These are phyloP conservation scores for Nowakowskiella sp. DNA, from an alignment of 192 early-diverging fungal species.

Conservation along the genomic window DNA sequence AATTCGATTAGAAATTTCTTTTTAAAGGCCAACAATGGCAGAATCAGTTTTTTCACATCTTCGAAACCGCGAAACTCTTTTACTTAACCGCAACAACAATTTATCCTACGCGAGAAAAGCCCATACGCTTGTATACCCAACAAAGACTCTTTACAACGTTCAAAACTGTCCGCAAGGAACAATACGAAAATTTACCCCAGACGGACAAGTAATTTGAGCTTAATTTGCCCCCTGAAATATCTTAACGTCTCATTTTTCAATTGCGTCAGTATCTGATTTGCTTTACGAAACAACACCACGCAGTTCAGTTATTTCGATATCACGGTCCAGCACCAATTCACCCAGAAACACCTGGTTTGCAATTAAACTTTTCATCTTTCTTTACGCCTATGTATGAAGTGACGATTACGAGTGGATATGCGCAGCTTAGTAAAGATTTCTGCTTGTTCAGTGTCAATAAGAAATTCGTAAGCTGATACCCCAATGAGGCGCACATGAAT, in stretches of 20 bases:
- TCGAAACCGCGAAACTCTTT: too few relatives aligned
- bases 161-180: constrained; percentile 4
- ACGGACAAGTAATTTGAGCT: constrained; percentile 32
- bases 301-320: constrained; percentile 26
- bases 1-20: too few relatives aligned
- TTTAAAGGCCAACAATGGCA: too few relatives aligned
- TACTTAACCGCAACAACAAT: too few relatives aligned
- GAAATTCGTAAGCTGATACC: constrained; percentile 32
- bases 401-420: constrained; percentile 23
- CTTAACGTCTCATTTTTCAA: not conserved
- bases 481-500: not conserved
- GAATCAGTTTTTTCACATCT: too few relatives aligned
- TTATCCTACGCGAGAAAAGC: too few relatives aligned
- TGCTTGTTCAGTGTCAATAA: constrained; percentile 50
- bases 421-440: constrained; percentile 55
- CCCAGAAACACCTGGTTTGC: constrained; percentile 1
- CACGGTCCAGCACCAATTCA: not conserved
- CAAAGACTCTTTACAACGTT: constrained; percentile 37
- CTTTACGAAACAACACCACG: constrained; percentile 30
- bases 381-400: constrained; percentile 31
- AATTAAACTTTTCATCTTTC: constrained; percentile 19
- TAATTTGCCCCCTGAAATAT: not conserved
- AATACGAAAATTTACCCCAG: constrained; percentile 38
- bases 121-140: constrained; percentile 33
- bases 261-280: constrained; percentile 31